These are phyloP conservation scores for Trichoderma parareesei DNA, from an alignment of 495 filamentous ascomycete species.

Conservation along the genomic window DNA sequence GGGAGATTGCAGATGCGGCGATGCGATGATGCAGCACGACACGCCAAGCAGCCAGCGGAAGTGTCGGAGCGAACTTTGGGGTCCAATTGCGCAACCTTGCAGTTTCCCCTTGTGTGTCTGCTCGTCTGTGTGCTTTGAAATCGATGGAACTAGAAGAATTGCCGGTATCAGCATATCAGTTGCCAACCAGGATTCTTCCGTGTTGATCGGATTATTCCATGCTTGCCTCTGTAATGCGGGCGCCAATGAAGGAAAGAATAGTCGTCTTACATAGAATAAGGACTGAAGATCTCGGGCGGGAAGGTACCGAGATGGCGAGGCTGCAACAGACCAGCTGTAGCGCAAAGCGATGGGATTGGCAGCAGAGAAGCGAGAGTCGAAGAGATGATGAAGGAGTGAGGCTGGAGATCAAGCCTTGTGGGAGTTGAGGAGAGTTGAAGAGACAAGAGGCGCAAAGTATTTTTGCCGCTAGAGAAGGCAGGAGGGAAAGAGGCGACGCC, in stretches of 20 bases:
- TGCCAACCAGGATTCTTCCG: too few species aligned
- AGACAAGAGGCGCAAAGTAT: not conserved
- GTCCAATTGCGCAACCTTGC: not conserved
- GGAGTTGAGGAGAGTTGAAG: not conserved
- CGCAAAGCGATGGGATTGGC: not conserved
- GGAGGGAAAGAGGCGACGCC: constrained; percentile 1
- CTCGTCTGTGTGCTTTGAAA: not conserved
- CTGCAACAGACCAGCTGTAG: constrained; percentile 5
- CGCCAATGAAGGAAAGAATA: too few species aligned
- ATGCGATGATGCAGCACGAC: not conserved
- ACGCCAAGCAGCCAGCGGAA: not conserved
- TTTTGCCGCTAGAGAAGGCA: constrained; percentile 4
- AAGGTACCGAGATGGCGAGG: not conserved
- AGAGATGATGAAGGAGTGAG: not conserved
- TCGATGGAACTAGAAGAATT: not conserved
- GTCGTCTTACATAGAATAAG: too few species aligned
- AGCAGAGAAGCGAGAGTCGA: not conserved
- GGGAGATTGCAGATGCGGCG: not conserved
- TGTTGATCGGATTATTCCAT: too few species aligned
- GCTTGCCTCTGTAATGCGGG: too few species aligned
- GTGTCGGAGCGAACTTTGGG: not conserved
- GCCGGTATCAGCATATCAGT: not conserved
- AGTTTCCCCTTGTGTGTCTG: not conserved
- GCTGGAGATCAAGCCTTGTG: not conserved
- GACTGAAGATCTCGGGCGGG: not conserved